A percentile compares a stretch with the other conserved stretches of the same genome.
phyloP scores from a whole-genome alignment of 768 basidiomycete genomes.

The Pleurotus ostreatus region DNA sequence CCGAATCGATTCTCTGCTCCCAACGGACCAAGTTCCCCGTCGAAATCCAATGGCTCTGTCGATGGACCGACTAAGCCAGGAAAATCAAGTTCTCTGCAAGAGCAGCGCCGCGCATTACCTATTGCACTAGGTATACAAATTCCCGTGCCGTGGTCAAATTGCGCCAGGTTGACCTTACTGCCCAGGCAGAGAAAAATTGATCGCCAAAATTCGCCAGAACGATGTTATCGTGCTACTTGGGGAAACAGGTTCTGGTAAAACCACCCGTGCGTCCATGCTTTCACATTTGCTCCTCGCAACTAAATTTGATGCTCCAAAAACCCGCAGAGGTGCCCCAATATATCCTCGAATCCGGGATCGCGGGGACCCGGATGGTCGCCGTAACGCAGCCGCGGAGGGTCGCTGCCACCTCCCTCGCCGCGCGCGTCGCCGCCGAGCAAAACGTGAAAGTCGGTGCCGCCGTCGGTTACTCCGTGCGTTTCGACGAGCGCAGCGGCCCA shows the following conservation, averaged over 20 bases:
- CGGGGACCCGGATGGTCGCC: slow-evolving; percentile 72
- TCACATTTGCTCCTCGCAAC: too few species aligned
- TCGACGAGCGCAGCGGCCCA: slow-evolving; percentile 74
- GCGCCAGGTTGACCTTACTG: slow-evolving; percentile 1
- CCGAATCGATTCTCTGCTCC: too few species aligned
- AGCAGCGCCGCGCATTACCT: slow-evolving; percentile 69
- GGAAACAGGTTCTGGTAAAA: slow-evolving; percentile 98
- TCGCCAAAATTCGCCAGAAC: slow-evolving; percentile 69
- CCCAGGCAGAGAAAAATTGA: slow-evolving; percentile 69
- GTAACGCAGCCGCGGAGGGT: slow-evolving; percentile 95
- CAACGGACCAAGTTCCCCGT: too few species aligned
- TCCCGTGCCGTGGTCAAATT: not conserved
- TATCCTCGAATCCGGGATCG: slow-evolving; percentile 76
- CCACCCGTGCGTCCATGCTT: slow-evolving; percentile 75
- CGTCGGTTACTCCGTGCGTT: slow-evolving; percentile 95
- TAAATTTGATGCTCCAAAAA: too few species aligned
- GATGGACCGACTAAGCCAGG: not conserved
- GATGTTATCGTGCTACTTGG: slow-evolving; percentile 89
- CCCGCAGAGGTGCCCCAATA: slow-evolving; percentile 92
- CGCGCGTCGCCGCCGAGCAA: slow-evolving; percentile 85
- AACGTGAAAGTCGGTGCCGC: slow-evolving; percentile 63
- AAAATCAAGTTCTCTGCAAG: slow-evolving; percentile 39
- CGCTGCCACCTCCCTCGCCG: slow-evolving; percentile 92
- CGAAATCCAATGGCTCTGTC: not conserved
- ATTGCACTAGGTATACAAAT: slow-evolving; percentile 63